Evolutionary conservation across 2,329 filamentous ascomycete species (phyloP).

Genomic region (Cytospora schulzeri): DNA sequence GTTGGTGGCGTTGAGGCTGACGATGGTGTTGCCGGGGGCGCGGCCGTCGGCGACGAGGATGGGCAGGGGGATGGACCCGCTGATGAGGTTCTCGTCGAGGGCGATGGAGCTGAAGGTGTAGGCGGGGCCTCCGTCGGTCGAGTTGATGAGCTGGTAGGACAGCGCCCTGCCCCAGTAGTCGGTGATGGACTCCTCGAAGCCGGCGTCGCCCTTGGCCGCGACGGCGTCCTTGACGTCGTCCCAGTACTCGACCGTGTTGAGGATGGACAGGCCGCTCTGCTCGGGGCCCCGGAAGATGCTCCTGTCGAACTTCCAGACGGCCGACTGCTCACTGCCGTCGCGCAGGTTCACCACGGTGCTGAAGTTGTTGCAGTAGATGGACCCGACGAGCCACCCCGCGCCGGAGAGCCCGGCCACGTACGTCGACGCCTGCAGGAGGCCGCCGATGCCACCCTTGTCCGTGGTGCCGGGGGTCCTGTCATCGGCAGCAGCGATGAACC

Average conservation of each 20-base stretch:
- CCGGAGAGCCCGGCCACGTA: slow-evolving; percentile 82
- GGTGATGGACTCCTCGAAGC: slow-evolving; percentile 72
- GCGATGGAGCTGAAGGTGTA: slow-evolving; percentile 79
- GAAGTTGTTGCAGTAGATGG: slow-evolving; percentile 82
- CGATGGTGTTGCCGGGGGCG: slow-evolving; percentile 45
- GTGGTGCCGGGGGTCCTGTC: slow-evolving; percentile 66
- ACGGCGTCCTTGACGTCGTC: slow-evolving; percentile 60
- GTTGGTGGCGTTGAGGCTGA: slow-evolving; percentile 59
- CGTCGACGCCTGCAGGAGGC: slow-evolving; percentile 77
- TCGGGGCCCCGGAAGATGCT: slow-evolving; percentile 40
- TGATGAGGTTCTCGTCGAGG: slow-evolving; percentile 45
- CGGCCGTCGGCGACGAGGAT: slow-evolving; percentile 54
- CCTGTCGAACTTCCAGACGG: slow-evolving; percentile 40
- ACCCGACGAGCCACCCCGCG: slow-evolving; percentile 83
- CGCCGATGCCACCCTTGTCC: slow-evolving; percentile 69
- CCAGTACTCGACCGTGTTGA: slow-evolving; percentile 56
- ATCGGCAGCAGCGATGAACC: slow-evolving; percentile 79
- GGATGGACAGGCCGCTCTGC: slow-evolving; percentile 31
- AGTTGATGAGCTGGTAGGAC: slow-evolving; percentile 84
- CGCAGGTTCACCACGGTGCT: slow-evolving; percentile 64
- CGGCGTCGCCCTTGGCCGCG: slow-evolving; percentile 60
- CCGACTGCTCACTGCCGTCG: slow-evolving; percentile 40
- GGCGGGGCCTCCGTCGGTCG: slow-evolving; percentile 68
- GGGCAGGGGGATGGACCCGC: slow-evolving; percentile 49
- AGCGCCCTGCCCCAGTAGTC: slow-evolving; percentile 89